Base-by-base conservation (phyloP, 768 basidiomycete species). In the Lactifluus subvellereus region DNA sequence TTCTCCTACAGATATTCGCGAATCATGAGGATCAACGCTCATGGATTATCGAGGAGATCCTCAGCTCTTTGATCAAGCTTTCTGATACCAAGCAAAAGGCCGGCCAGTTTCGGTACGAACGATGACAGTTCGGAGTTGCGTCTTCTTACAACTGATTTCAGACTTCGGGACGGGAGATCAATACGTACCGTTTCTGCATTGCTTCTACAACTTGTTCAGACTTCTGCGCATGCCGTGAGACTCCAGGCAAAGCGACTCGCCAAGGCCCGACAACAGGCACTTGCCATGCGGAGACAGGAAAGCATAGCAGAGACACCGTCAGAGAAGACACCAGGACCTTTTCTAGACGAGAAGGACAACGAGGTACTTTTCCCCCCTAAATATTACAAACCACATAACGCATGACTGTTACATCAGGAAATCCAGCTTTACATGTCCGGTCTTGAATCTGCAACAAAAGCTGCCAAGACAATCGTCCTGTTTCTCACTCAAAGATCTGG, bases 21-120 rank as follows among this genome's bases (percentile, higher is more conserved):
- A 89, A 88, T 66, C 87, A 98, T 70, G 86, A 91, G 67, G 88
- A 88, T 48, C 97, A 99, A 73, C 78, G 97, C 9, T 85, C 88
- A 0, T 97, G 94, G 94, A 96, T 98, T 66, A 88, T 98, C n/a
- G 95, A 98, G 72, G 97, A 98, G 74, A 95, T 98, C 38, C 71
- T 99, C 32, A 83, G 85, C 9, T 95, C 93, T 0, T 76, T 98
- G 58, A 94, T 90, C 68, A 95, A 93, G 74, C 79, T 95, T 27
- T 90, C 92, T 2, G 91, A 94, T 69, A 84, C 86, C 20, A 97
- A 93, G 72, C 91, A 92, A 74, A 89, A 88, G 68, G 91, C 89
- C 54, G 90, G 93, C 0, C 91, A 91, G 68, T 96, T 94, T 74
- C 81, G 86, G 94, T 94, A 51, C 14, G 84, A 75, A 4, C 32